These are phyloP conservation scores for Geranium rotundifolium DNA, from an alignment of 345 rosid species.

Conservation along the genomic window DNA sequence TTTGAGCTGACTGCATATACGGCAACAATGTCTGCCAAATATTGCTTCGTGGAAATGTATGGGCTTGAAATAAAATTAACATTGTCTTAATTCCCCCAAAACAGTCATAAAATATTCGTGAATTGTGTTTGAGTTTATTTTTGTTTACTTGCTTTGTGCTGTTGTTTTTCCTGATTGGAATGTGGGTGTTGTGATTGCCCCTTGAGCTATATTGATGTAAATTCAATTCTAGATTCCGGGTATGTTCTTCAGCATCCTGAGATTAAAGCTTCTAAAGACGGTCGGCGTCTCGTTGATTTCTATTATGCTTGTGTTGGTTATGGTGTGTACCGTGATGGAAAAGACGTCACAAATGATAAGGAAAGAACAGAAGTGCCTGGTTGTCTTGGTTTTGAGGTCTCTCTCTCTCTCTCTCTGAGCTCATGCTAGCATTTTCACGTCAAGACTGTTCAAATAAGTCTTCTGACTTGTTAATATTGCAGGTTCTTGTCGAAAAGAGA, in stretches of 20 bases:
- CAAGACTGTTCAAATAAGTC: too few species aligned
- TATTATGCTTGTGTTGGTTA: slow-evolving; percentile 61
- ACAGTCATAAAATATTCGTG: neutral
- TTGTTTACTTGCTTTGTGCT: neutral
- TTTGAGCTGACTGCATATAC: too few species aligned
- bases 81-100: neutral
- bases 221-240: slow-evolving; percentile 26
- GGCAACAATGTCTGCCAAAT: neutral
- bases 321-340: slow-evolving; percentile 31
- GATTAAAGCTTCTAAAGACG: slow-evolving; percentile 35
- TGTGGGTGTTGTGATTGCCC: neutral
- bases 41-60: neutral
- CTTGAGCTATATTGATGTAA: neutral
- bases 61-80: neutral
- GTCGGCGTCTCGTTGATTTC: slow-evolving; percentile 28
- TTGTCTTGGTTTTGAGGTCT: slow-evolving; percentile 60
- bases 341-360: slow-evolving; percentile 26
- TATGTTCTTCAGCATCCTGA: slow-evolving; percentile 34
- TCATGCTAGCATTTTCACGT: neutral
- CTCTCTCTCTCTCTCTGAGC: slow-evolving; percentile 6
- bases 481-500: too few species aligned
- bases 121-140: neutral
- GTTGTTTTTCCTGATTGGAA: neutral
- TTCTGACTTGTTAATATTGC: too few species aligned
- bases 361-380: slow-evolving; percentile 34